These are phyloP conservation scores for Exophiala dermatitidis DNA, from an alignment of 2,329 filamentous ascomycete species.

Conservation along the genomic window DNA sequence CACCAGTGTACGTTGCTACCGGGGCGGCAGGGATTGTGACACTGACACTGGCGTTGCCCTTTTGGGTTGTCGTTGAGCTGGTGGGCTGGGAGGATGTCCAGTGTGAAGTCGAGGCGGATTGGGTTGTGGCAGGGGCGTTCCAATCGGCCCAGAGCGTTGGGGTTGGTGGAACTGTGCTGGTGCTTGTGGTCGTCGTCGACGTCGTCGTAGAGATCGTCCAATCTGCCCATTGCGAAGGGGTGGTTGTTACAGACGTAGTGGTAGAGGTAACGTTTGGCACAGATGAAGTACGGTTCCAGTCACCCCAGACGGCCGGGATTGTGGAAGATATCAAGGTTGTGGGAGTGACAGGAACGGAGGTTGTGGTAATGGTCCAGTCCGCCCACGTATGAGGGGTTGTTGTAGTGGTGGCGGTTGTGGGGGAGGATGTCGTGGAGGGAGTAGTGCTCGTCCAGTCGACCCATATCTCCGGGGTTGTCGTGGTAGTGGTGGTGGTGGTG, in stretches of 20 bases:
- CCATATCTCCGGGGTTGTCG: neutral
- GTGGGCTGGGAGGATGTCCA: neutral
- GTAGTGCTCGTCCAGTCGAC: neutral
- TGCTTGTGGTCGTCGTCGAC: neutral
- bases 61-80: neutral
- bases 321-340: neutral
- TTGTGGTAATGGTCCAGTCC: neutral
- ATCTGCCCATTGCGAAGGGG: neutral
- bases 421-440: neutral
- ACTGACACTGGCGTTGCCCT: neutral
- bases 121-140: neutral
- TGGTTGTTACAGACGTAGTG: neutral
- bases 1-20: neutral
- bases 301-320: too few species aligned
- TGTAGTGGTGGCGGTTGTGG: neutral
- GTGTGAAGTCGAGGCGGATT: neutral
- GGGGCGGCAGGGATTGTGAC: constrained; percentile 1
- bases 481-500: neutral
- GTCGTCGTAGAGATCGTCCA: neutral
- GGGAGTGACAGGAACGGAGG: neutral
- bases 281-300: too few species aligned
- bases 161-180: neutral
- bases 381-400: neutral
- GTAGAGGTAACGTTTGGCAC: too few species aligned
- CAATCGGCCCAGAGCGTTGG: neutral